Conservation (phyloP, 257 asterid species). For the Nicotiana benthamiana region DNA sequence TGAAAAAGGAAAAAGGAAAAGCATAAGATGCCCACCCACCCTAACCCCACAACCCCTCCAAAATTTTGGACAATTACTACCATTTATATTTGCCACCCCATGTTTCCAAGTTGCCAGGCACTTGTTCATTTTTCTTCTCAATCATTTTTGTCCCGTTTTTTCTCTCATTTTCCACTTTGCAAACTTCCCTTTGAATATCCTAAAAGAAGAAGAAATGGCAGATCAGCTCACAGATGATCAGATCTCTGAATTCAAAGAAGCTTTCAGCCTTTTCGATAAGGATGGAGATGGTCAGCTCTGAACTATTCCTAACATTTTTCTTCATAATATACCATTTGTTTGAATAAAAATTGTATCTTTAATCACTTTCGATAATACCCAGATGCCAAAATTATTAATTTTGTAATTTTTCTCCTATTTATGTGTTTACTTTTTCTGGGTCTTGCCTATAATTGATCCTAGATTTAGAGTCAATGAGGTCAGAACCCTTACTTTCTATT, state of each 20-base stretch:
- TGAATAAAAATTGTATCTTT: background rate
- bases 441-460: background rate
- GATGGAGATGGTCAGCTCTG: conserved; percentile 2
- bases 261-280: conserved; percentile 1
- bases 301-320: background rate
- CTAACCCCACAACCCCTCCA: background rate
- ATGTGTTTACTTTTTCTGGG: background rate
- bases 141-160: background rate
- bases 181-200: background rate
- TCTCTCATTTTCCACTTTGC: background rate
- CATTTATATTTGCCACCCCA: background rate
- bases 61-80: background rate
- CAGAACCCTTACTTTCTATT: background rate
- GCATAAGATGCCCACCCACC: background rate
- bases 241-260: conserved; percentile 6
- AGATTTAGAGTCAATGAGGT: background rate
- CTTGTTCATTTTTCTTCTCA: background rate
- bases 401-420: background rate
- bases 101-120: background rate
- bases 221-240: conserved; percentile 8
- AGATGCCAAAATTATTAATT: background rate
- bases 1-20: background rate
- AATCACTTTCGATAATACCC: background rate
- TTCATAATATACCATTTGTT: background rate
- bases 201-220: background rate